phyloP scores from a whole-genome alignment of 1,139 yeast genomes.

The Candida sanyaensis region DNA sequence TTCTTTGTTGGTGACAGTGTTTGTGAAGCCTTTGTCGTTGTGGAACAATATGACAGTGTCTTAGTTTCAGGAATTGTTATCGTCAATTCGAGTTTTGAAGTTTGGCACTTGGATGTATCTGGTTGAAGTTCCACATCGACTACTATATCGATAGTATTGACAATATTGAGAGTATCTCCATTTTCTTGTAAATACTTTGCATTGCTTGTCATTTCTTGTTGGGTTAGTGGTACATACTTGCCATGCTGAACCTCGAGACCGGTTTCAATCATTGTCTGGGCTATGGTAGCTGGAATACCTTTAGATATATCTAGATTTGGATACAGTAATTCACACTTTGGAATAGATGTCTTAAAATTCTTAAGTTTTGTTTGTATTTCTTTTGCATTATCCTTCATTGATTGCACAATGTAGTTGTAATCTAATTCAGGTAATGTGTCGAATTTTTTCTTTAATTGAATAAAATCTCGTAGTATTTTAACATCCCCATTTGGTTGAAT shows the following conservation, averaged over 20 bases:
- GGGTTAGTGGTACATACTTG: slow-evolving; percentile 42
- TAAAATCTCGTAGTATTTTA: slow-evolving; percentile 54
- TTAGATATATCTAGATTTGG: slow-evolving; percentile 52
- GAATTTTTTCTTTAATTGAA: slow-evolving; percentile 50
- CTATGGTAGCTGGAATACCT: slow-evolving; percentile 51
- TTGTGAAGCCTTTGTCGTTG: background rate
- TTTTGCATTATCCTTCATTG: slow-evolving; percentile 28
- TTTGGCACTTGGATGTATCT: background rate
- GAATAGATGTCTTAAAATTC: slow-evolving; percentile 22
- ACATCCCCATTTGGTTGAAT: slow-evolving; percentile 58
- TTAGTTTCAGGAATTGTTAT: background rate
- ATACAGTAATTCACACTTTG: slow-evolving; percentile 48
- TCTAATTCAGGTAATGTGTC: slow-evolving; percentile 32
- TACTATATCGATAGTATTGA: slow-evolving; percentile 20
- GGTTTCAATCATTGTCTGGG: slow-evolving; percentile 38
- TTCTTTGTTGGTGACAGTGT: background rate
- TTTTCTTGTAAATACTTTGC: slow-evolving; percentile 37
- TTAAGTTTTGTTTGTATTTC: slow-evolving; percentile 27
- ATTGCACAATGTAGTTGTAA: slow-evolving; percentile 22
- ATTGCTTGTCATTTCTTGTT: slow-evolving; percentile 37
- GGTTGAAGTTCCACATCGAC: slow-evolving; percentile 21
- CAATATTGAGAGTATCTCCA: slow-evolving; percentile 30
- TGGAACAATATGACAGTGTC: background rate
- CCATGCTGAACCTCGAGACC: slow-evolving; percentile 54
- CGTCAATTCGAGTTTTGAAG: background rate